Evolutionary conservation across 176 grass and related monocot species (phyloP), one percentile per base, ranked within the genome.

Genomic region (Oryza longistaminata): DNA sequence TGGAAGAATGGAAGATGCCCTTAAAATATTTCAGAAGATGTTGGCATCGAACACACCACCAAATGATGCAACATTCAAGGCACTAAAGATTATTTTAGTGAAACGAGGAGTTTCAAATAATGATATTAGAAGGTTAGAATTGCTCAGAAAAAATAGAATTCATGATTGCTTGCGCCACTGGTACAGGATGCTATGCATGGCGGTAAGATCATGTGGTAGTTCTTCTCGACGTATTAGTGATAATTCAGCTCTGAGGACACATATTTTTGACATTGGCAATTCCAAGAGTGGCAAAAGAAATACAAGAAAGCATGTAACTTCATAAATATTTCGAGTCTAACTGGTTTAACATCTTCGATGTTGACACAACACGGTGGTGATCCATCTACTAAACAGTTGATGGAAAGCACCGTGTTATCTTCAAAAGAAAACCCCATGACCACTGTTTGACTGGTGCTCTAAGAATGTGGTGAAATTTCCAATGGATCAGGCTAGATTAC

Each of bases 21-120:
- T 93, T 13, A 90, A 84, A 90, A 83, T 86, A 72, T 93, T 98
- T 85, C 79, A 76, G 76, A 85, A 88, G 67, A 95, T 98, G 96
- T 87, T 98, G 82, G 79, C 33, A 80, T 88, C 85, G 1, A 89
- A 74, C 49, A 85, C 86, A 83, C 39, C 52, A n/a, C 87, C 91
- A 85, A 90, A 95, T 81, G 91, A 95, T 81, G 82, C 86, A 80
- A 98, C 93, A 68, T 95, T 95, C 85, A 92, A 87, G 85, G 66
- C 86, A 78, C 77, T 98, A 84, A 90, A 85, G n/a, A 42, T 67
- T 35, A 45, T 95, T 89, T 80, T 98, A 86, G 67, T 88, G 46
- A 93, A 83, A 75, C 65, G 74, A 71, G 89, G 91, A 82, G 81
- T 85, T 83, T 66, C 89, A 33, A 84, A 81, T 75, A 24, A 50